Percentiles rank a stretch among this genome's conserved stretches.
Conservation (phyloP, 1,284 basidiomycete genomes). For the Leucoagaricus sp. region DNA sequence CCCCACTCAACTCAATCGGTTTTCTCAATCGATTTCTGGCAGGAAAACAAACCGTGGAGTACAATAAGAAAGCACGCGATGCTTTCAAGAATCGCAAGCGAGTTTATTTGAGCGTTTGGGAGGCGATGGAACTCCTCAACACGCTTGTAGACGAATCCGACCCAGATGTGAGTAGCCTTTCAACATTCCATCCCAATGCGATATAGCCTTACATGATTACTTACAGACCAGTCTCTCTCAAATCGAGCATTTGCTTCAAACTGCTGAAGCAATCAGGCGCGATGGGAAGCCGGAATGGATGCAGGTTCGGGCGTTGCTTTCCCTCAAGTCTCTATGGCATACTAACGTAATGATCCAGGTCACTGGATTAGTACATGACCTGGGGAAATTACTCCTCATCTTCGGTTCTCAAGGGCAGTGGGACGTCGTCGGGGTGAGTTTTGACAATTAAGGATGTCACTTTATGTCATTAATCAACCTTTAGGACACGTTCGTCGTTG, state of each 20-base stretch:
- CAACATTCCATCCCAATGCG: constrained; percentile 7
- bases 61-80: constrained; percentile 77
- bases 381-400: constrained; percentile 82
- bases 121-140: constrained; percentile 89
- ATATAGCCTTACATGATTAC: constrained; percentile 21
- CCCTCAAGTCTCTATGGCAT: background rate
- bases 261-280: constrained; percentile 86
- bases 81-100: constrained; percentile 67
- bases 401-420: constrained; percentile 88
- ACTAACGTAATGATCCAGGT: constrained; percentile 38
- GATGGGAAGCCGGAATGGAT: constrained; percentile 92
- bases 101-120: constrained; percentile 81
- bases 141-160: constrained; percentile 89
- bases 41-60: constrained; percentile 89
- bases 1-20: background rate
- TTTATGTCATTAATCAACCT: constrained; percentile 12
- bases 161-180: constrained; percentile 61
- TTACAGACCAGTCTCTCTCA: constrained; percentile 74
- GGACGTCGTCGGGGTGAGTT: constrained; percentile 85
- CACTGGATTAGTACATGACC: constrained; percentile 85
- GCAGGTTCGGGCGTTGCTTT: constrained; percentile 62
- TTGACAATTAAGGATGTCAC: constrained; percentile 11
- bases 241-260: constrained; percentile 90
- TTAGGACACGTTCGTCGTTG: constrained; percentile 87
- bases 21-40: constrained; percentile 5